Base-by-base conservation (phyloP, 352 stramenopile species). In the Phytopythium mirpurense region DNA sequence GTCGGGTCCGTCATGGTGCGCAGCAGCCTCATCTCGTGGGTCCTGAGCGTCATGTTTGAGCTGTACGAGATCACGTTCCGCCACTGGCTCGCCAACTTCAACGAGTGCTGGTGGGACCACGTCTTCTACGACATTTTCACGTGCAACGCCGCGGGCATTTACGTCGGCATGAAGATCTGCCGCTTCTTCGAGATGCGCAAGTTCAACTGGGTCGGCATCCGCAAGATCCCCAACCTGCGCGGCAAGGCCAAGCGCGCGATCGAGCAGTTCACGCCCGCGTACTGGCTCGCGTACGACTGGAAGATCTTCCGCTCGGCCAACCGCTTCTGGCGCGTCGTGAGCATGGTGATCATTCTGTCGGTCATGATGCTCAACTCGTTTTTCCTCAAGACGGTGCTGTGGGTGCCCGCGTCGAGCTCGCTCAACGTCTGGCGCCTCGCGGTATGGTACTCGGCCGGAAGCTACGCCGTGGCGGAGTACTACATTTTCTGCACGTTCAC, bases 71-170 rank as follows among this genome's bases (percentile, higher is more conserved):
- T 96, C 49, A 88, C 86, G 54, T 95, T 96, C 65, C 77, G 87
- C 55, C 87, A 96, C 70, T 95, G 93, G 72, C 80, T 96, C 8
- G 74, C 88, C 44, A 96, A 98, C 69, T 98, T 98, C 61, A 90
- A 97, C 60, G 92, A 98, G 67, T 98, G 92, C 71, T 98, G 91
- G 91, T 98, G 92, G 92, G 92, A 98, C 65, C 88, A 96, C 50
- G 47, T 98, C 29, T 90, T 98, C 53, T 79, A 97, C 45, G 92
- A 98, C 59, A 86, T 98, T 41, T 88, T 98, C 67, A 91, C 88
- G 41, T 97, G 90, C 77, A 98, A 98, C 57, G 76, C 95, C 1
- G 74, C 93, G 16, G 92, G 92, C 50, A 97, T 97, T 54, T 94
- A 88, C 68, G 50, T 94, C 29, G 84, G 84, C 35, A 92, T 94